phyloP scores from a whole-genome alignment of 1,139 yeast species.

The Taphrina wiesneri region DNA sequence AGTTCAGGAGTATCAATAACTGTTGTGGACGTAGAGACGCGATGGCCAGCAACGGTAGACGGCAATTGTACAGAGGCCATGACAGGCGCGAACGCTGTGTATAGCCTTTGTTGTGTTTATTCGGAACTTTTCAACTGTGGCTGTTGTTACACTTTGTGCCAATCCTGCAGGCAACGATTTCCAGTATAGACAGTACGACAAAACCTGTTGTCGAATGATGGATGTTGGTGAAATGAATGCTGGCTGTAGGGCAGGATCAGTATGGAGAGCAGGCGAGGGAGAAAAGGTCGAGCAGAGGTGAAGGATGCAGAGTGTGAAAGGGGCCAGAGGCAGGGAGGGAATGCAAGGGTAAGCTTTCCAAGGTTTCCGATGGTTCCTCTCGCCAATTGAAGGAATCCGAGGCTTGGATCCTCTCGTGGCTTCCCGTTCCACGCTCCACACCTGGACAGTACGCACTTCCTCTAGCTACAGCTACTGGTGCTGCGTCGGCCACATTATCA shows the following conservation, averaged over 20 bases:
- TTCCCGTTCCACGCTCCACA: background rate
- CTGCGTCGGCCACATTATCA: no score
- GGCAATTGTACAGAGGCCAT: conserved; percentile 7
- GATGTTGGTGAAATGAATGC: no score
- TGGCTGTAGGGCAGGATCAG: no score
- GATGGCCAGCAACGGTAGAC: background rate
- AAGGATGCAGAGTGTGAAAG: background rate
- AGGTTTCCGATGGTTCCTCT: no score
- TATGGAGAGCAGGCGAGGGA: background rate
- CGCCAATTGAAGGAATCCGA: background rate
- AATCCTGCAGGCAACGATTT: background rate
- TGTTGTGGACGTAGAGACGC: background rate
- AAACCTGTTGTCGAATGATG: background rate
- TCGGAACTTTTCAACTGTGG: background rate
- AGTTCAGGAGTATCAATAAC: background rate
- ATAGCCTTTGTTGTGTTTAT: background rate
- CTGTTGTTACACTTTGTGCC: background rate
- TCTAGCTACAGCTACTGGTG: no score
- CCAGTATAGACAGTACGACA: background rate
- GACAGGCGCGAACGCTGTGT: background rate
- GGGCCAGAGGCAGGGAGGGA: conserved; percentile 12
- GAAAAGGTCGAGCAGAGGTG: background rate
- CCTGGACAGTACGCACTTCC: no score
- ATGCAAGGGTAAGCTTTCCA: conserved; percentile 1
- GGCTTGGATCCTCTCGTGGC: background rate